Evolutionary conservation across 1,284 basidiomycete genomes (phyloP), one percentile per base, ranked within the genome.

Genomic region (Boletellus deceptivus): DNA sequence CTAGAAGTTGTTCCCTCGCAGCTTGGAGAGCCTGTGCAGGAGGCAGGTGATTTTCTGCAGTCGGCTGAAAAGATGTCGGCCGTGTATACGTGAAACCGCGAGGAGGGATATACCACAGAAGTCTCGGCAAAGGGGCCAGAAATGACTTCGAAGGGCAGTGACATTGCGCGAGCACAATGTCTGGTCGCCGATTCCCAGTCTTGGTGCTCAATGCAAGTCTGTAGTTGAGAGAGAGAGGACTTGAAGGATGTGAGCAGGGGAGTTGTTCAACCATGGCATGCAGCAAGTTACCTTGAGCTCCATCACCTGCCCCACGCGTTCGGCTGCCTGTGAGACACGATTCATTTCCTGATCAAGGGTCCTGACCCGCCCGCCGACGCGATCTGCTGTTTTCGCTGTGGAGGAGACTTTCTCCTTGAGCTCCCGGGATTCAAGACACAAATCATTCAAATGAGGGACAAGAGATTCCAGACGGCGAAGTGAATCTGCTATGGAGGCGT

Each of bases 171-270:
- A 17, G 90, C 84, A 70, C 95, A 97, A 63, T 94, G 88, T 55
- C 91, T 78, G 1, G 93, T 88, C 1, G 96, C 96, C 14, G 90
- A 84, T 67, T 98, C 96, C 95, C 96, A 99, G 66, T 99, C 97
- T 57, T 87, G 81, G 50, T 76, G 78, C 35, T 92, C 89, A 35
- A 98, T 94, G 6, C 91, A 81, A 1, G 76, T 69, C 53, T 89
- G 84, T 8, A 98, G 76, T 16, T 84, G 83, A 27, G 80, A 73
- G 22, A 99, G 74, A 0, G 94, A 93, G 10, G 86, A 84, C 91
- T 93, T 61, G 52, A 49, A 39, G 20, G 52, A 34, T 16, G 53
- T 68, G 14, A 68, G 41, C 24, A 51, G 17, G 35, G 20, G 29
- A 24, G 16, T 6, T 25, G 31, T 45, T 43, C 6, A 9, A 2